Percentiles rank a stretch among this genome's conserved stretches.
These are phyloP conservation scores for Aspergillus sergii DNA, from an alignment of 2,329 filamentous ascomycete species.

Conservation along the genomic window DNA sequence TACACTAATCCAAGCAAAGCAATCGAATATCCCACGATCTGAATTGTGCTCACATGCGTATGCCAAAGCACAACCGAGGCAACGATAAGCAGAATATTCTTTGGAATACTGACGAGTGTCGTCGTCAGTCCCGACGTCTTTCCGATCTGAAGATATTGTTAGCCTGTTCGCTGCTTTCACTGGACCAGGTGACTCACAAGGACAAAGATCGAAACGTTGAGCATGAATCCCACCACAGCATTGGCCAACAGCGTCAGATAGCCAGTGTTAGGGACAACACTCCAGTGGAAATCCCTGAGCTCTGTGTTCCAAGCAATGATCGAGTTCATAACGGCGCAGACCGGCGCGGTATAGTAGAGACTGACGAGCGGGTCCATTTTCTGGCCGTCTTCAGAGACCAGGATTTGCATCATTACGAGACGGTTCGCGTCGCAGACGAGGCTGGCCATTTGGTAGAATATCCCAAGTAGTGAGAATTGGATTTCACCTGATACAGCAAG, in stretches of 20 bases:
- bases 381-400: conserved; percentile 72
- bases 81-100: conserved; percentile 77
- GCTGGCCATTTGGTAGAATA: conserved; percentile 68
- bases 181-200: conserved; percentile 58
- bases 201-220: conserved; percentile 81
- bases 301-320: conserved; percentile 67
- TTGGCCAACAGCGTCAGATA: conserved; percentile 66
- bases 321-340: conserved; percentile 76
- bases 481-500: conserved; percentile 93
- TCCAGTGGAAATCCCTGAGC: conserved; percentile 53
- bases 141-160: conserved; percentile 63
- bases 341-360: conserved; percentile 85
- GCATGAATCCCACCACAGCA: conserved; percentile 71
- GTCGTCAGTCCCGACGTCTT: conserved; percentile 82
- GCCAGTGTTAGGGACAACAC: conserved; percentile 8
- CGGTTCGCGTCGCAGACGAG: conserved; percentile 77
- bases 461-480: conserved; percentile 68
- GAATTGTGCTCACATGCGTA: conserved; percentile 67
- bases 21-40: conserved; percentile 73
- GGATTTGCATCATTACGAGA: conserved; percentile 77
- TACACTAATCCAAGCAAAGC: conserved; percentile 65
- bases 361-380: conserved; percentile 85
- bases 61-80: conserved; percentile 74
- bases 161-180: not conserved
- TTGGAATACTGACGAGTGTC: conserved; percentile 79